A percentile compares a stretch with the other conserved stretches of the same genome.
phyloP scores from a whole-genome alignment of 495 filamentous ascomycete genomes.

The Aspergillus ostianus region DNA sequence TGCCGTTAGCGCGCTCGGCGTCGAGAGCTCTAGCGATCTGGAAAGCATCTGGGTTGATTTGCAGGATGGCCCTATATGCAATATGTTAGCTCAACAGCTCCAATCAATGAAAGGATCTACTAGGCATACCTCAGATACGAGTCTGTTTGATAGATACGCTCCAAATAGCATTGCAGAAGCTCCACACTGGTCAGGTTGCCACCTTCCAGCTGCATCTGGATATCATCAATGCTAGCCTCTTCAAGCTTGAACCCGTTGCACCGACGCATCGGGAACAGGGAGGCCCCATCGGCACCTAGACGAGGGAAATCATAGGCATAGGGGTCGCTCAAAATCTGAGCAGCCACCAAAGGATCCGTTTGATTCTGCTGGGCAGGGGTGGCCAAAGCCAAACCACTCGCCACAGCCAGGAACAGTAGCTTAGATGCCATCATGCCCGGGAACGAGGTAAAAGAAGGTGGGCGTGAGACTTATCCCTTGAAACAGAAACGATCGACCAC shows the following conservation, averaged over 20 bases:
- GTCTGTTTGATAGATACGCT: constrained; percentile 53
- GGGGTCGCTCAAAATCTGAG: constrained; percentile 33
- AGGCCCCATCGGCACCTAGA: constrained; percentile 28
- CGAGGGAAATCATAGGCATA: constrained; percentile 45
- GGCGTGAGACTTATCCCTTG: neutral
- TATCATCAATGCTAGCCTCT: constrained; percentile 58
- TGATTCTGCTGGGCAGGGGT: neutral
- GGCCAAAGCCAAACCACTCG: neutral
- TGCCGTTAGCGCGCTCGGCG: constrained; percentile 53
- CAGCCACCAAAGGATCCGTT: constrained; percentile 19
- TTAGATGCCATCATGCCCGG: neutral
- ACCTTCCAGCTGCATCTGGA: constrained; percentile 43
- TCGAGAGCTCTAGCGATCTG: constrained; percentile 58
- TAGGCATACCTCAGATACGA: constrained; percentile 55
- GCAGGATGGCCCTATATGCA: constrained; percentile 47
- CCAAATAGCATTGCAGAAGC: constrained; percentile 51
- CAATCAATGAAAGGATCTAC: too few species aligned
- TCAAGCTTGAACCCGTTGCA: constrained; percentile 62
- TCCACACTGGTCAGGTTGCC: constrained; percentile 48
- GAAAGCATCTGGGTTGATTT: constrained; percentile 62
- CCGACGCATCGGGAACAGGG: constrained; percentile 56
- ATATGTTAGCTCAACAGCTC: neutral
- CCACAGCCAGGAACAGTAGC: neutral
- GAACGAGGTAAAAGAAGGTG: neutral
- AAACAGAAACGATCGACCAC: constrained; percentile 3